These are phyloP conservation scores for Colletotrichum sp. DNA, from an alignment of 2,329 filamentous ascomycete species.

Conservation along the genomic window DNA sequence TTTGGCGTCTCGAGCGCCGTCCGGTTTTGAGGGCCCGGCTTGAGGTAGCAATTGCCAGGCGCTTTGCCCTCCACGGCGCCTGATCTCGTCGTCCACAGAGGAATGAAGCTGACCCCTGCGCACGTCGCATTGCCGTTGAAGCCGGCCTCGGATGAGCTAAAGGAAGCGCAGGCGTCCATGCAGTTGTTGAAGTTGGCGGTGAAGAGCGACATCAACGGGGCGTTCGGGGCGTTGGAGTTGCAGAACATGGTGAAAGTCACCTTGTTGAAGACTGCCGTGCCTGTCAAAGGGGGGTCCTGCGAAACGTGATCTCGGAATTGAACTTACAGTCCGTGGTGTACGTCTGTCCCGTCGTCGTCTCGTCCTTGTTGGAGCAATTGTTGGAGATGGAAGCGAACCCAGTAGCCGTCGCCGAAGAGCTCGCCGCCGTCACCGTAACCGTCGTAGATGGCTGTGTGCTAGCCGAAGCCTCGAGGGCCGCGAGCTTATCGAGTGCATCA, in stretches of 20 bases:
- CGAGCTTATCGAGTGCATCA: constrained; percentile 37
- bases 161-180: constrained; percentile 53
- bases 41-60: constrained; percentile 52
- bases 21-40: constrained; percentile 40
- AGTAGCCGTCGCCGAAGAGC: constrained; percentile 29
- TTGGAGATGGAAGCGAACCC: constrained; percentile 38
- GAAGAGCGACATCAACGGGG: constrained; percentile 45
- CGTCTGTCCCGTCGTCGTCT: constrained; percentile 38
- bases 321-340: constrained; percentile 45
- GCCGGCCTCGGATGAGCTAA: not conserved
- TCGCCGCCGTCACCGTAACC: constrained; percentile 11
- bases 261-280: constrained; percentile 37
- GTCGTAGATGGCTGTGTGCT: constrained; percentile 21
- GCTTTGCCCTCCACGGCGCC: constrained; percentile 35
- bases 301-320: not conserved
- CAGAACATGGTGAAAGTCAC: constrained; percentile 47
- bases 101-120: constrained; percentile 43
- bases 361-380: constrained; percentile 41
- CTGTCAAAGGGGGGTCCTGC: constrained; percentile 5
- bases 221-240: constrained; percentile 44
- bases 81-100: constrained; percentile 44
- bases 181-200: constrained; percentile 47
- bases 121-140: constrained; percentile 30
- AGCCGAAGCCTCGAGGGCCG: constrained; percentile 29
- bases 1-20: constrained; percentile 32